Evolutionary conservation across 805 yeast species (phyloP), one percentile per base, ranked within the genome.

Genomic region (Candida mattraensis): DNA sequence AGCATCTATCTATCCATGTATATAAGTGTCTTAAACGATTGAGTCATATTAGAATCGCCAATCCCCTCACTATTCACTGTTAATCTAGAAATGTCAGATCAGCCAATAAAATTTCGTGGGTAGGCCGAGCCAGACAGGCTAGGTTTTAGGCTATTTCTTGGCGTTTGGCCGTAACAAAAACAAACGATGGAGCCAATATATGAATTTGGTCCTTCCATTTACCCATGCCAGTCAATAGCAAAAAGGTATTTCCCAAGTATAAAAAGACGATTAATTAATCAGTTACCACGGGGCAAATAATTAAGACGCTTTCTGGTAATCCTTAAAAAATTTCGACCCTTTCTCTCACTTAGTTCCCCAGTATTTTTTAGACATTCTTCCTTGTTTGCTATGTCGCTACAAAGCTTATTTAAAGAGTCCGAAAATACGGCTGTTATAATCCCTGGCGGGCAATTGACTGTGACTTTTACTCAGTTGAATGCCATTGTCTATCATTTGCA

Each of bases 401-500:
- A 48, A 25, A 37, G 37, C 17, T 9, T 27, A 8, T 30, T 48
- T 24, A 37, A 28, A 20, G 56, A 64, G 2, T 56, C 69, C 1
- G 66, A 65, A 24, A 54, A 58, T 19, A 55, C 63, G 12, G 77
- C 78, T 6, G 48, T 77, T 17, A 51, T 66, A 19, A 54, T 74
- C 15, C 81, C 82, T 5, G 69, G 66, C 2, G 28, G 11, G 8
- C 72, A 70, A n/a, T 63, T 70, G 11, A 54, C 60, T 21, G 58
- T 78, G 7, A 56, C 67, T 4, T 79, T 74, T 49, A 48, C 55
- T 4, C 67, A 70, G 18, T 57, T 78, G 8, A 59, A 69, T 14
- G 60, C 61, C 12, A 61, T 67, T 36, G 64, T 75, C 1, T 71
- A 69, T 1, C 74, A 71, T 38, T 60, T 77, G 40, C 78, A 76